Evolutionary conservation across 305 asterid species (phyloP), one percentile per base, ranked within the genome.

Genomic region (Fraxinus xanthoxyloides): DNA sequence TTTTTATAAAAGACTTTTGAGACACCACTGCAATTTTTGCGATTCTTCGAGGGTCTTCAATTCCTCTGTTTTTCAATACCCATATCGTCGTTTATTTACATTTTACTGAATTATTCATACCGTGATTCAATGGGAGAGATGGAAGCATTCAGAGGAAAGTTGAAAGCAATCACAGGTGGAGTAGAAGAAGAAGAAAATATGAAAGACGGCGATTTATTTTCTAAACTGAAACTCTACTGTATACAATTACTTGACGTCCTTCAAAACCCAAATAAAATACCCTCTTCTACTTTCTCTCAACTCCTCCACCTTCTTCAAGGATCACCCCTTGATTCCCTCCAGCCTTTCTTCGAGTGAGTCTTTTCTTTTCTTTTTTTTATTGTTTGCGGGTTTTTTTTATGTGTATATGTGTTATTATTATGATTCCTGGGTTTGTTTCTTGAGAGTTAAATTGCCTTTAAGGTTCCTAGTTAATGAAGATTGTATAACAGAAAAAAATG

Each of bases 321-420:
- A 19, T 89, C 93, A 43, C 70, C 94, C 70, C 76, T 92, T 10
- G 78, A 35, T 38, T 83, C 90, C 38, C 93, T 96, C 32, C 97
- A 88, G 81, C 92, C 94, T n/a, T 87, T 94, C 76, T 86, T 91
- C 72, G 99, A 96, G 99, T 96, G 90, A 15, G 85, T 69, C 10
- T 38, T 65, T 79, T 73, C 67, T 30, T 67, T 9, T 35, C 4
- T 3, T 35, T 5, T 35, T 35, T 36, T 36, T 36, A 0, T 35
- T 40, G 3, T 35, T 28, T 0, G n/a, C 54, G 70, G 61, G 65
- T 19, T 82, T 51, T 19, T 72, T 61, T 3, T 31, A 5, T 35
- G 40, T 35, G 7, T 35, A 2, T 79, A 17, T 77, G 9, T 40
- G 17, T 48, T 69, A 1, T 26, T 63, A 31, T 67, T 26, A 15